These are phyloP conservation scores for Cunninghamia lanceolata DNA, from an alignment of 75 land plant genomes.

Conservation along the genomic window DNA sequence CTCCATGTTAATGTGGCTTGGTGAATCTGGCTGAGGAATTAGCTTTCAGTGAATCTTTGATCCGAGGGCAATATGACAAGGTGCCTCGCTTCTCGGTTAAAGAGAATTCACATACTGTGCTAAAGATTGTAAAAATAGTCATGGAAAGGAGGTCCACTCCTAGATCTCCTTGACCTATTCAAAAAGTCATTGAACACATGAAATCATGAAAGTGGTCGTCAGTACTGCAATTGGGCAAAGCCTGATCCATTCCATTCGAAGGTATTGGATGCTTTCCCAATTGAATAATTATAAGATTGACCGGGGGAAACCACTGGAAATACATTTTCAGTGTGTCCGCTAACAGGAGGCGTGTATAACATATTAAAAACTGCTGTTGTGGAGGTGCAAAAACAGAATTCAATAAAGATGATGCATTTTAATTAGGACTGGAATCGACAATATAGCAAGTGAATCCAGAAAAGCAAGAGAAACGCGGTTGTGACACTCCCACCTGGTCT, in stretches of 20 bases:
- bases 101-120: not conserved
- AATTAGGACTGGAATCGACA: not conserved
- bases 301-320: not conserved
- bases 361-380: not conserved
- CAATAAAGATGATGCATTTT: not conserved
- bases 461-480: not conserved
- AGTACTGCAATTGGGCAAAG: not conserved
- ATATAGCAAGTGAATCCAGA: not conserved
- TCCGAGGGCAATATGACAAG: not conserved
- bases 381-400: not conserved
- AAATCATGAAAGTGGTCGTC: not conserved
- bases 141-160: not conserved
- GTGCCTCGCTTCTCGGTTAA: not conserved
- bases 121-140: too few species aligned
- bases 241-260: not conserved
- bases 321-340: not conserved
- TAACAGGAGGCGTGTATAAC: not conserved
- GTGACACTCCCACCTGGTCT: constrained; percentile 43
- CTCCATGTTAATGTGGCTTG: not conserved
- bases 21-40: not conserved
- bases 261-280: not conserved
- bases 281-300: not conserved
- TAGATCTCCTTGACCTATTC: not conserved
- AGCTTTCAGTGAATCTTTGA: not conserved
- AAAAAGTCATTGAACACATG: not conserved